These are phyloP conservation scores for Artemisia tridentata DNA, from an alignment of 129 eudicot species.

Conservation along the genomic window DNA sequence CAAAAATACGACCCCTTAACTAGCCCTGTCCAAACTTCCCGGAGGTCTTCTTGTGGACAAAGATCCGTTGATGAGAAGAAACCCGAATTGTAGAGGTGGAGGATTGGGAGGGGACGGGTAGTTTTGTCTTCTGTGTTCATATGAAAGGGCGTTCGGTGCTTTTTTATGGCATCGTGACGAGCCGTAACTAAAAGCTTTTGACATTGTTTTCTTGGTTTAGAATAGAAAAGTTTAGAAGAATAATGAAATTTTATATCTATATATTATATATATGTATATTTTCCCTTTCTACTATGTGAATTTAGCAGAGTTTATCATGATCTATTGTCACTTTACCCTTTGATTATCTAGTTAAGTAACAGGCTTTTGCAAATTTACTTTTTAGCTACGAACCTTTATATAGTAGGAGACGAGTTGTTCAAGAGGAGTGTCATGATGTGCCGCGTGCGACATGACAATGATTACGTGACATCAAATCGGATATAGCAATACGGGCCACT, in stretches of 20 bases:
- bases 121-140: constrained; percentile 29
- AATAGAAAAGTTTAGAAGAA: constrained; percentile 26
- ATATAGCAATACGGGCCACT: too few species aligned
- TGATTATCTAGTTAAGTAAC: too few species aligned
- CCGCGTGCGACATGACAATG: too few species aligned
- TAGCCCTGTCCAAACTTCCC: constrained; percentile 26
- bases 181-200: constrained; percentile 24
- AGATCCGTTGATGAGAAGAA: constrained; percentile 31
- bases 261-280: too few species aligned
- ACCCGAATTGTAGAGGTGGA: constrained; percentile 18
- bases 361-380: too few species aligned
- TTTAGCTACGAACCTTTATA: too few species aligned
- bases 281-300: too few species aligned
- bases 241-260: constrained; percentile 24
- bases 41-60: constrained; percentile 34
- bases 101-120: constrained; percentile 8
- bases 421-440: too few species aligned
- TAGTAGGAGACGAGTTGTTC: too few species aligned
- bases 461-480: too few species aligned
- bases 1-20: constrained; percentile 57
- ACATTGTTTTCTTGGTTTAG: constrained; percentile 27
- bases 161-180: constrained; percentile 31
- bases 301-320: not conserved
- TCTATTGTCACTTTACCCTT: not conserved
- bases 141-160: constrained; percentile 35